A percentile compares a stretch with the other conserved stretches of the same genome.
phyloP scores from a whole-genome alignment of 2,329 filamentous ascomycete genomes.

The Trematosphaeria pertusa region DNA sequence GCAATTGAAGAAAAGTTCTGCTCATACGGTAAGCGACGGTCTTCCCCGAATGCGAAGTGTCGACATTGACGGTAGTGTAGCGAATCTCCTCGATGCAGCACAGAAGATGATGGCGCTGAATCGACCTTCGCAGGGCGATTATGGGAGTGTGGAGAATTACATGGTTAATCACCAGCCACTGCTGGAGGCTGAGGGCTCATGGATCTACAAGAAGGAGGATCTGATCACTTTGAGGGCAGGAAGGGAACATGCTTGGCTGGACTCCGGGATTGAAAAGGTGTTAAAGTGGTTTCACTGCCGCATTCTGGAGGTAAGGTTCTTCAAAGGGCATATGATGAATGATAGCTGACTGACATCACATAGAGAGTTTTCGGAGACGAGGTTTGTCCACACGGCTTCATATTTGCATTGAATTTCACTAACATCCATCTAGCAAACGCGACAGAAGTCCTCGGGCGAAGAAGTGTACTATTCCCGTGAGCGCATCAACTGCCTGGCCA shows the following conservation, averaged over 20 bases:
- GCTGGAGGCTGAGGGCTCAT: slow-evolving; percentile 34
- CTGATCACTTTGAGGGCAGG: slow-evolving; percentile 47
- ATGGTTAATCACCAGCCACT: slow-evolving; percentile 14
- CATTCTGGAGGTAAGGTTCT: slow-evolving; percentile 12
- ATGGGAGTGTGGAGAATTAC: slow-evolving; percentile 2
- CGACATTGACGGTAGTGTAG: too few relatives aligned
- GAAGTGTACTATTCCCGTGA: slow-evolving; percentile 28
- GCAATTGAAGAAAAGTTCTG: slow-evolving; percentile 13
- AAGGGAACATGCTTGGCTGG: slow-evolving; percentile 50
- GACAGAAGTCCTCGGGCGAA: slow-evolving; percentile 15
- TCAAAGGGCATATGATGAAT: not conserved
- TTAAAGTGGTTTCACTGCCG: slow-evolving; percentile 20
- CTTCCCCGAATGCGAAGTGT: too few relatives aligned
- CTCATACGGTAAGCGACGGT: slow-evolving; percentile 16
- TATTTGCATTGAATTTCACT: not conserved
- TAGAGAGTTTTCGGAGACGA: slow-evolving; percentile 10
- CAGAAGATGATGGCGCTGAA: slow-evolving; percentile 24
- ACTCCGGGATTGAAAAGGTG: slow-evolving; percentile 39
- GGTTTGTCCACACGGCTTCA: not conserved
- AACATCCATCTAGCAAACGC: not conserved
- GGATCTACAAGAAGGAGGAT: slow-evolving; percentile 50
- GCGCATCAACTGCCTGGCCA: slow-evolving; percentile 24
- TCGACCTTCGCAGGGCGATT: slow-evolving; percentile 37
- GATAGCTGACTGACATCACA: not conserved
- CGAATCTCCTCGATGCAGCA: slow-evolving; percentile 12